A percentile compares a stretch with the other conserved stretches of the same genome.
phyloP scores from a whole-genome alignment of 352 stramenopile genomes.

The Globisporangium viniferum region DNA sequence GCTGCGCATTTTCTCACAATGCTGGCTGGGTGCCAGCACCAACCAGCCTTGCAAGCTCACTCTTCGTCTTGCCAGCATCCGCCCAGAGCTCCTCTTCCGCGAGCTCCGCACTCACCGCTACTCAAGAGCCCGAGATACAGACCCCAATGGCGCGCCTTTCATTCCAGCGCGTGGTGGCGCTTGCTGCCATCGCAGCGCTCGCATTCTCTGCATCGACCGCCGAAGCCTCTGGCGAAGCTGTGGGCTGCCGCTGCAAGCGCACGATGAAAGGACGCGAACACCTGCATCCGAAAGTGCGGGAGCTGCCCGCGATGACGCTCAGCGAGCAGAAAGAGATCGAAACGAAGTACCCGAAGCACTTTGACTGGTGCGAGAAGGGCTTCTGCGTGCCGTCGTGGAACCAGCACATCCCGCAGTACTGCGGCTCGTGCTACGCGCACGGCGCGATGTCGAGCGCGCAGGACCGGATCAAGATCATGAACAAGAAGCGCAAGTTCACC shows the following conservation, averaged over 20 bases:
- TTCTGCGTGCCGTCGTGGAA: conserved; percentile 84
- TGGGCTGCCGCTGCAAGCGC: conserved; percentile 50
- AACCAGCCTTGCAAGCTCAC: neutral
- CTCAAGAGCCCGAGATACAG: neutral
- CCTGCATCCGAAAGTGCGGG: conserved; percentile 48
- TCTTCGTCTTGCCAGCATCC: conserved; percentile 6
- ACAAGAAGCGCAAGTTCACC: conserved; percentile 53
- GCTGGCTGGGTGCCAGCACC: neutral
- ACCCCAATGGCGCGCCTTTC: neutral
- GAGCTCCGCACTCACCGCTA: neutral
- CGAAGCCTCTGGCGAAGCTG: conserved; percentile 1
- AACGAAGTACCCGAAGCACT: conserved; percentile 49
- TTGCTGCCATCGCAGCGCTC: conserved; percentile 13
- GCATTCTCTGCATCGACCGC: neutral
- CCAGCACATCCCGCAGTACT: conserved; percentile 86
- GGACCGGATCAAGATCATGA: conserved; percentile 83
- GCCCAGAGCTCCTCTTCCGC: neutral
- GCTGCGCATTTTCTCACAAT: neutral
- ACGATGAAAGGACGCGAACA: conserved; percentile 78
- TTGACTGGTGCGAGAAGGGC: conserved; percentile 89
- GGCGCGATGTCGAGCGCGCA: conserved; percentile 69
- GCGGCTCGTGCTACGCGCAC: conserved; percentile 82
- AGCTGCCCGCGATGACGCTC: conserved; percentile 39
- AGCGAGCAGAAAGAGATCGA: conserved; percentile 31
- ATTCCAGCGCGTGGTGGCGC: conserved; percentile 1